A percentile compares a stretch with the other conserved stretches of the same genome.
Evolutionary conservation across 306 rosid genomes (phyloP).

Genomic region (Comarum palustre): DNA sequence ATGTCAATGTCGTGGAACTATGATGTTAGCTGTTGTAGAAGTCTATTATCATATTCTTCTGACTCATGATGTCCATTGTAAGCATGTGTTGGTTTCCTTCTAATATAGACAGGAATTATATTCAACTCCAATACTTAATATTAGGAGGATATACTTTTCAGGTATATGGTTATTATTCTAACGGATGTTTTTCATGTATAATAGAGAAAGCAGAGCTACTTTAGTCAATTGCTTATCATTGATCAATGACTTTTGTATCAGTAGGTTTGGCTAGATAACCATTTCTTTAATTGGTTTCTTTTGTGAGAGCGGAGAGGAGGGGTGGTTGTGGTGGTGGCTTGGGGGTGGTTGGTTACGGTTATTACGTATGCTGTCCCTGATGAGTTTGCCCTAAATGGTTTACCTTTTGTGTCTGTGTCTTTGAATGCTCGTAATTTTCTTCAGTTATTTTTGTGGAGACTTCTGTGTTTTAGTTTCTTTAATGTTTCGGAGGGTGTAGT

Average conservation of each 20-base stretch:
- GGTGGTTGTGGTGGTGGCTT: too few species aligned
- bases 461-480: neutral
- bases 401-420: neutral
- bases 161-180: neutral
- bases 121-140: neutral
- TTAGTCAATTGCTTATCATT: neutral
- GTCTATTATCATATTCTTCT: neutral
- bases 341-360: too few species aligned
- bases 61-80: neutral
- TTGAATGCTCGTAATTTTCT: neutral
- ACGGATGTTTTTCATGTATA: neutral
- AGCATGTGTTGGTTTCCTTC: neutral
- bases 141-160: neutral
- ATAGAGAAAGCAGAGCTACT: neutral
- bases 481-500: too few species aligned
- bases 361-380: too few species aligned
- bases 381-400: neutral
- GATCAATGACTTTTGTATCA: neutral
- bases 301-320: too few species aligned
- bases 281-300: neutral
- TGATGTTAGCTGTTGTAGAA: neutral
- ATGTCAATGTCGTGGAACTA: neutral
- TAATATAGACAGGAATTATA: neutral
- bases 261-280: neutral
- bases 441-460: neutral